phyloP scores from a whole-genome alignment of 441 rosid species.

The Pelargonium fulgidum region DNA sequence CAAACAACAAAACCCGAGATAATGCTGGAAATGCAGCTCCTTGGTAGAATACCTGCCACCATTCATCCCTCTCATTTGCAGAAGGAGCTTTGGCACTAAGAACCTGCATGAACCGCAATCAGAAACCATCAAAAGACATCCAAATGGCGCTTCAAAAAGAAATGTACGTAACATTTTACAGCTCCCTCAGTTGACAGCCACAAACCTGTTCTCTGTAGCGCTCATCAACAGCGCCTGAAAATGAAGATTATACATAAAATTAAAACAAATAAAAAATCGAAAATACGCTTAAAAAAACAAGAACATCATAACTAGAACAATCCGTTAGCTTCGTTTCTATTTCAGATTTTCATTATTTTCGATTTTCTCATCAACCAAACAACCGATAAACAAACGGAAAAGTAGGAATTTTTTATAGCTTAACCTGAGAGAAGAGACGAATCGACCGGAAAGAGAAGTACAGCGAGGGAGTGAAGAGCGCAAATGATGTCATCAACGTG shows the following conservation, averaged over 20 bases:
- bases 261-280: background rate
- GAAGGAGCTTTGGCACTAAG: constrained; percentile 34
- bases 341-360: background rate
- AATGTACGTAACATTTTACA: background rate
- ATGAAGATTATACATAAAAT: background rate
- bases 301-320: background rate
- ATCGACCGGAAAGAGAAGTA: constrained; percentile 71
- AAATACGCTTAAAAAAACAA: background rate
- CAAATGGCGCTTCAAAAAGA: background rate
- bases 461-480: constrained; percentile 72
- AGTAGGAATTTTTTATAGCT: constrained; percentile 6
- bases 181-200: constrained; percentile 10
- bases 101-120: constrained; percentile 30
- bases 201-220: constrained; percentile 51
- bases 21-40: constrained; percentile 76
- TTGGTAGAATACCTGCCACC: constrained; percentile 50
- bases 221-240: constrained; percentile 51
- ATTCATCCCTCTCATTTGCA: constrained; percentile 41
- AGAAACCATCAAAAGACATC: background rate
- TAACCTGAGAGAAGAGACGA: constrained; percentile 52
- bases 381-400: background rate
- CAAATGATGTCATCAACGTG: constrained; percentile 63
- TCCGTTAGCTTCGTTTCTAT: background rate
- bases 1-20: constrained; percentile 60
- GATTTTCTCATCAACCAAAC: background rate